These are phyloP conservation scores for Aspergillus texensis DNA, from an alignment of 2,329 filamentous ascomycete species.

Conservation along the genomic window DNA sequence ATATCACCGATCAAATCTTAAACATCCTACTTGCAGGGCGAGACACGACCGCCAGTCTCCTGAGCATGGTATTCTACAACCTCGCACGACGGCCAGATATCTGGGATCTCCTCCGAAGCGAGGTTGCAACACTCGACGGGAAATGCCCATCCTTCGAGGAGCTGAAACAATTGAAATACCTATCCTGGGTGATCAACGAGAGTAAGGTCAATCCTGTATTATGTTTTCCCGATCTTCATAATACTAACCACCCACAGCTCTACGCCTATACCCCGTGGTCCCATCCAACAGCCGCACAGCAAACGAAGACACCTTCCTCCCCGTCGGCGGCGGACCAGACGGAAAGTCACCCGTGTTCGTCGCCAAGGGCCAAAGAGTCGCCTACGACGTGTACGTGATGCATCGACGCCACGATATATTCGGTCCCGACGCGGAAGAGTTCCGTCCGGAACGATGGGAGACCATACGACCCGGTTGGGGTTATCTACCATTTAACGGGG, in stretches of 20 bases:
- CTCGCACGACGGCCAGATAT: conserved; percentile 9
- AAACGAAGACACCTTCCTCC: conserved; percentile 40
- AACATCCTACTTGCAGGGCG: conserved; percentile 33
- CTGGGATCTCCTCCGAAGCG: conserved; percentile 11
- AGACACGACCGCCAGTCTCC: conserved; percentile 34
- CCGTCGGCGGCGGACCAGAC: conserved; percentile 60
- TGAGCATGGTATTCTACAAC: conserved; percentile 33
- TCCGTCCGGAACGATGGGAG: conserved; percentile 34
- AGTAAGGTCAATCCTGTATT: conserved; percentile 19
- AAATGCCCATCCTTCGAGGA: conserved; percentile 10
- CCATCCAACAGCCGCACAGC: conserved; percentile 41
- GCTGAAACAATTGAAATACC: conserved; percentile 48
- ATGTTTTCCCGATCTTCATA: not conserved
- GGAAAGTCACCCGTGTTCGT: conserved; percentile 32
- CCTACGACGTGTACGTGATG: conserved; percentile 35
- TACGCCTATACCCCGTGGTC: conserved; percentile 44
- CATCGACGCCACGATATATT: conserved; percentile 45
- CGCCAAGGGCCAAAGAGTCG: conserved; percentile 28
- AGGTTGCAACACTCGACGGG: conserved; percentile 23
- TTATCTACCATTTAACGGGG: conserved; percentile 35
- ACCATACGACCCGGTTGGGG: conserved; percentile 27
- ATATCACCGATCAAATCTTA: conserved; percentile 34
- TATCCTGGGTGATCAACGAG: conserved; percentile 55
- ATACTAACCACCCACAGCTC: conserved; percentile 13
- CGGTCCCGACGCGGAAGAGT: conserved; percentile 24